A percentile compares a stretch with the other conserved stretches of the same genome.
phyloP scores from a whole-genome alignment of 306 rosid species.

The Vachellia pachyceras region DNA sequence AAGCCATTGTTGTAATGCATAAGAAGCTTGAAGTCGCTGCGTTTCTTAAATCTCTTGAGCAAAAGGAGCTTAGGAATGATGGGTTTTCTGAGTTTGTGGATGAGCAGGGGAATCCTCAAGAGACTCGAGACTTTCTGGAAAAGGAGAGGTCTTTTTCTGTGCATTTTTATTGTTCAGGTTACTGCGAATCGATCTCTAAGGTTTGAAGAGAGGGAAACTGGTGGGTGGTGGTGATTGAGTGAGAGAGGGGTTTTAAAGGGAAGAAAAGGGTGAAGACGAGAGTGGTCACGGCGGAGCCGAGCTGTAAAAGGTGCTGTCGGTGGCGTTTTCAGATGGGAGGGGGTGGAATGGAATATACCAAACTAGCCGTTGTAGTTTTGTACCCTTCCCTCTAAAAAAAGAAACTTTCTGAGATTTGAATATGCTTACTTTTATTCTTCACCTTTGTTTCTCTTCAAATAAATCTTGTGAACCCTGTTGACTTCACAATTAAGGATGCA shows the following conservation, averaged over 20 bases:
- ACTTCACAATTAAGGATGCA: not conserved
- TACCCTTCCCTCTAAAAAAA: constrained; percentile 9
- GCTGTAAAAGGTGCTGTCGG: constrained; percentile 70
- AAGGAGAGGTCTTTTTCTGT: constrained; percentile 45
- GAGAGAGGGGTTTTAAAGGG: constrained; percentile 42
- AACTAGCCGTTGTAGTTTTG: constrained; percentile 72
- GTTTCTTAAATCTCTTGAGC: constrained; percentile 42
- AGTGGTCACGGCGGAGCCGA: constrained; percentile 48
- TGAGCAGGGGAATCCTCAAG: constrained; percentile 27
- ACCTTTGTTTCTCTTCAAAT: not conserved
- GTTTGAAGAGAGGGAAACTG: not conserved
- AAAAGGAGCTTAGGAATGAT: constrained; percentile 44
- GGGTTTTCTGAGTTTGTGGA: constrained; percentile 51
- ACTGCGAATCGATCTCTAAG: not conserved
- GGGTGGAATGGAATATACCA: constrained; percentile 34
- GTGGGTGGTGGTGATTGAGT: constrained; percentile 7
- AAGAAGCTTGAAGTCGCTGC: constrained; percentile 46
- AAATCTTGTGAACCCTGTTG: not conserved
- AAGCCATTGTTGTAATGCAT: constrained; percentile 49
- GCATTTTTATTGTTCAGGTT: constrained; percentile 43
- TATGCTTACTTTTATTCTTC: not conserved
- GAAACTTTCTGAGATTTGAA: constrained; percentile 3
- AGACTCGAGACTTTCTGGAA: constrained; percentile 50
- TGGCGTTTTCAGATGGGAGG: constrained; percentile 30
- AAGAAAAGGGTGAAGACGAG: constrained; percentile 43